Base-by-base conservation (phyloP, 257 asterid species). In the Penstemon barbatus region DNA sequence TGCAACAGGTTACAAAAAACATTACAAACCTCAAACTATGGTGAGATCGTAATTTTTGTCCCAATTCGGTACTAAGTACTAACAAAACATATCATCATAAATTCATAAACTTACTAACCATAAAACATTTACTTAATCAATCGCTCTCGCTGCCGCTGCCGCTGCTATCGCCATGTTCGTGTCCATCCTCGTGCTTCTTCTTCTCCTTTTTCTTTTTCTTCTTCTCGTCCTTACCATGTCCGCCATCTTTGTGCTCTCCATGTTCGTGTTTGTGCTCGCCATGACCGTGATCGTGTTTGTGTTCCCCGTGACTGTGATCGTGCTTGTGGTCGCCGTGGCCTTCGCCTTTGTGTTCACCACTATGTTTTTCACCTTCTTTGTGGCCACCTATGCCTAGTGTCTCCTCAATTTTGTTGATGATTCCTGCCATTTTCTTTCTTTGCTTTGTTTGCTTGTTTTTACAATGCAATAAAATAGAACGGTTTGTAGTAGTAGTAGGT, bases 131-230 rank as follows among this genome's bases (percentile, higher is more conserved):
- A 5, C 42, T 40, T 13, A 18, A 6, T 70, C 15, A 77, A 69
- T 88, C 95, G 78, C 86, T 81, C 15, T 75, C 84, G 80, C 95
- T 87, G 80, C 85, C 77, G 75, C 75, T 73, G 80, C 18, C 18
- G 18, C 80, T 70, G 18, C 71, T 67, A 0, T 75, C 77, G 10
- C 48, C 73, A 40, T 25, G 33, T 25, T 62, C 79, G 41, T 77
- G 61, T 0, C 80, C 83, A 3, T 74, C 61, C 6, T 54, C 77
- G 8, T 77, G 64, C 57, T 75, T 72, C 80, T 86, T 79, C 78
- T 78, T 45, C 8, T 85, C 54, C 69, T 81, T 69, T 50, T 82
- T 65, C 73, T 83, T 82, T 77, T 85, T 74, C 44, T 72, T 41
- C 71, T 72, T 59, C 46, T 57, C 70, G 0, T 60, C 77, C 43